These are phyloP conservation scores for Linanthus parryae DNA, from an alignment of 148 eudicot genomes.

Conservation along the genomic window DNA sequence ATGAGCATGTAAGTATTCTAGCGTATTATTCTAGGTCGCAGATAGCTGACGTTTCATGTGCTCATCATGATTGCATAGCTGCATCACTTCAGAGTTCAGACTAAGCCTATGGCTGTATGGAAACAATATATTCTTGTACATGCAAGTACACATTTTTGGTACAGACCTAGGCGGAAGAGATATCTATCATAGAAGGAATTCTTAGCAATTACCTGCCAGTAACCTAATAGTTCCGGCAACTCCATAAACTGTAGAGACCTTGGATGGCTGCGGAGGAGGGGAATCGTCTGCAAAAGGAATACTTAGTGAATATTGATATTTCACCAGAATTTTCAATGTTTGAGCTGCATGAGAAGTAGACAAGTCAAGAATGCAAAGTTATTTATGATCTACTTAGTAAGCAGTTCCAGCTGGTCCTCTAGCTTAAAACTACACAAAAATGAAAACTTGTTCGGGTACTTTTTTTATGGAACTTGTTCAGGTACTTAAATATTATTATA, in stretches of 20 bases:
- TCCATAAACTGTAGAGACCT: constrained; percentile 66
- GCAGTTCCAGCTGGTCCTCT: background rate
- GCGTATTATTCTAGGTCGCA: no score
- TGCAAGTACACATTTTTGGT: background rate
- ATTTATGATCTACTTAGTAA: background rate
- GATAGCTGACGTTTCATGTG: no score
- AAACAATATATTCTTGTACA: background rate
- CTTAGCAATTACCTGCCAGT: constrained; percentile 72
- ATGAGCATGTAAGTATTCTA: no score
- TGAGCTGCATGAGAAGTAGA: background rate
- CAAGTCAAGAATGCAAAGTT: background rate
- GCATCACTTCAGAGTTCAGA: no score
- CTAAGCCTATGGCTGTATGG: no score
- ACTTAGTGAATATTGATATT: no score
- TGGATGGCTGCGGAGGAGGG: constrained; percentile 35
- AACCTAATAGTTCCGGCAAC: constrained; percentile 86
- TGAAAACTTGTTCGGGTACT: no score
- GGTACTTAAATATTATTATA: no score
- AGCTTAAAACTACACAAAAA: background rate
- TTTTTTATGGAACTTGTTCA: no score
- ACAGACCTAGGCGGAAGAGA: no score
- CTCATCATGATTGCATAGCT: no score
- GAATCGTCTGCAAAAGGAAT: constrained; percentile 59
- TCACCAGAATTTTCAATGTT: background rate
- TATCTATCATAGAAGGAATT: no score